Base-by-base conservation (phyloP, 345 rosid species). In the Sisymbrium irio region DNA sequence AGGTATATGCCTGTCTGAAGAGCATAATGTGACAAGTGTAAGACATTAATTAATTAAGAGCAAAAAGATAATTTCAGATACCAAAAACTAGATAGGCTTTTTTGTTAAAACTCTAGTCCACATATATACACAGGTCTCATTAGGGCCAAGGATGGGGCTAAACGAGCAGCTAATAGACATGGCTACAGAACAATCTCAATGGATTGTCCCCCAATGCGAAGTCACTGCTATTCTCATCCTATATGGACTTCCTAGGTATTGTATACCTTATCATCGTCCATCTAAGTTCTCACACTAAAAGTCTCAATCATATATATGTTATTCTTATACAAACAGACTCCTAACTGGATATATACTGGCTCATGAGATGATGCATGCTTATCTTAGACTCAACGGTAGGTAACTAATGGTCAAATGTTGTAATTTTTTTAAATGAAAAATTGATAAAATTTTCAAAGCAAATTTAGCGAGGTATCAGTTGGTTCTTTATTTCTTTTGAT, bases 331-430 rank as follows among this genome's bases (percentile, higher is more conserved):
- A 3, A 3, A 28, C 32, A 88, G 90, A 82, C 74, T 94, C 74
- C 73, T 89, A 76, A 86, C 98, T 3, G 98, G 98, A 15, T 87
- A 91, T 4, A 89, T 94, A 65, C 78, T 94, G 44, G 97, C 93
- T 71, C 98, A 91, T 50, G 98, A 94, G 78, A 87, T 94, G 93
- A 94, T 91, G 98, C 97, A 94, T 6, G 98, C 97, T 0, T 91
- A 90, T 90, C 98, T 94, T 77, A 88, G 97, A 65, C 95, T 94
- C 44, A 84, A 89, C 61, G 98, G 98, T 93, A 30, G 1, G 33
- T 46, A 18, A 18, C 25, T 22, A 22, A 22, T 47, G 27, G 2
- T 47, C 54, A 46, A 46, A 46, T 46, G 4, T 8, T 46, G 51
- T 0, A 18, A 46, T 18, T 22, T 22, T 22, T 1, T 22, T 22